Conservation (phyloP, 805 yeast species). For the Metschnikowia bowlesiae region DNA sequence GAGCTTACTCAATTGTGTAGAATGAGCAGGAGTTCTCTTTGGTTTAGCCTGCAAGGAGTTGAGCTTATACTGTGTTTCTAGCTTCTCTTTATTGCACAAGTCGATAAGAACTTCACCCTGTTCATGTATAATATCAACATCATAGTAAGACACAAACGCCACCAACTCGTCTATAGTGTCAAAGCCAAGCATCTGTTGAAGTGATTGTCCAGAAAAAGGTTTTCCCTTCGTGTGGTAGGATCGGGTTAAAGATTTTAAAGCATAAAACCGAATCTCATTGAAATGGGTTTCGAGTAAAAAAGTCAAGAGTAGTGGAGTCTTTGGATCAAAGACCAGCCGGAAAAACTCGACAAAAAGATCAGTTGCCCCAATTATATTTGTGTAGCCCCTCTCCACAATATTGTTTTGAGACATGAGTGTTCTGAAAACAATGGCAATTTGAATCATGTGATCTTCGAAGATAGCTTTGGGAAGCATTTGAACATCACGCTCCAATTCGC, state of each 20-base stretch:
- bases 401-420: slow-evolving; percentile 61
- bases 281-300: slow-evolving; percentile 77
- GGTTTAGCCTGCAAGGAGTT: slow-evolving; percentile 37
- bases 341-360: slow-evolving; percentile 66
- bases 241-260: slow-evolving; percentile 60
- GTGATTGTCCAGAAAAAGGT: slow-evolving; percentile 49
- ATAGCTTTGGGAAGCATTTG: slow-evolving; percentile 63
- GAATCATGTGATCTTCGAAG: slow-evolving; percentile 52
- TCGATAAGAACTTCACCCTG: slow-evolving; percentile 31
- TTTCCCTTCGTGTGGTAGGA: slow-evolving; percentile 68
- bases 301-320: slow-evolving; percentile 62
- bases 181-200: slow-evolving; percentile 58
- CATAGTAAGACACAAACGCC: slow-evolving; percentile 61
- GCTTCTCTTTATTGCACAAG: slow-evolving; percentile 39
- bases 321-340: slow-evolving; percentile 40
- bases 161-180: slow-evolving; percentile 52
- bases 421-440: slow-evolving; percentile 68
- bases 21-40: slow-evolving; percentile 31
- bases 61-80: slow-evolving; percentile 36
- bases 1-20: slow-evolving; percentile 28
- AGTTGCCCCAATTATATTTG: slow-evolving; percentile 48
- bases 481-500: slow-evolving; percentile 73
- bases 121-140: slow-evolving; percentile 40
- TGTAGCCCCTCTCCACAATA: slow-evolving; percentile 49
- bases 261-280: slow-evolving; percentile 72